Base-by-base conservation (phyloP, 2,329 filamentous ascomycete species). In the Ceratocystis colombiana region DNA sequence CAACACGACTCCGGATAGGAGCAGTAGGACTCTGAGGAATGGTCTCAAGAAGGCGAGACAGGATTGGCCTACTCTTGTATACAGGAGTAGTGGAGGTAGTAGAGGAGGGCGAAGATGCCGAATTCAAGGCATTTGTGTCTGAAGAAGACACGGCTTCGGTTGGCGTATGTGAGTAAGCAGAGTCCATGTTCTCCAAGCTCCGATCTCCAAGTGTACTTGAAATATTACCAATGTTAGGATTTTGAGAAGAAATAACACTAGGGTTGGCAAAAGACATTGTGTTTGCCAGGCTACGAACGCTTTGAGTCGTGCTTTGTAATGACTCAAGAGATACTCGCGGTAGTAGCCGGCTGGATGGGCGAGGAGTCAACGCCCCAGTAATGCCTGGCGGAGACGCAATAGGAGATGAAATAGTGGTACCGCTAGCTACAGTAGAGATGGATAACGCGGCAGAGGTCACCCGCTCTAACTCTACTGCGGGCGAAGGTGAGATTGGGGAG, bases 281-380 rank as follows among this genome's bases (percentile, higher is more conserved):
- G 30, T 48, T 37, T 10, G 62, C 64, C 5, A 33, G 8, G 22
- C 61, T 64, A 28, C 66, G 61, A n/a, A 22, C 33, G n/a, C 59
- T 66, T 1, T 64, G 64, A 10, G 28, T 65, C 8, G 61, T 64
- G 20, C 67, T 64, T 30, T 55, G 59, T 10, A 68, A 45, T 25
- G 67, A 68, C 48, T 68, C 67, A 53, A 68, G 46, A 22, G 67
- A 68, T 25, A 64, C 64, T 12, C 67, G 67, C 44, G 65, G 65
- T 15, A 64, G 67, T 50, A 68, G 41, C 17, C 64, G 64, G 28
- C 67, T 68, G 1, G 67, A 64, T 15, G 67, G 67, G n/a, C 67
- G 59, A 37, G 67, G 67, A 12, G 67, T 64, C 61, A 68, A 50
- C 41, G 67, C 64, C n/a, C 64, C 67, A 3, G 45, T 48, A 17